A percentile compares a stretch with the other conserved stretches of the same genome.
Conservation (phyloP, 495 filamentous ascomycete genomes). For the Choiromyces venosus region DNA sequence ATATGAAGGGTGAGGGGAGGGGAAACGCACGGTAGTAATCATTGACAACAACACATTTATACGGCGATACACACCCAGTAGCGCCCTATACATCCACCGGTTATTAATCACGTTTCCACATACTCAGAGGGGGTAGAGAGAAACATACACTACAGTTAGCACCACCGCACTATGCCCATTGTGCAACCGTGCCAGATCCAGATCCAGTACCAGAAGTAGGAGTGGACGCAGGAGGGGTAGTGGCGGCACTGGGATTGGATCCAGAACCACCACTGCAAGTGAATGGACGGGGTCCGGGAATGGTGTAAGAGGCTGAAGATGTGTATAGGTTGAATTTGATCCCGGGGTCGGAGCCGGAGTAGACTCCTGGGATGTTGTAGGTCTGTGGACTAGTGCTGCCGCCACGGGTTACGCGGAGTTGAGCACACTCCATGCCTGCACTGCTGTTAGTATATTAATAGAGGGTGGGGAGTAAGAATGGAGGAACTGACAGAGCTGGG, state of each 20-base stretch:
- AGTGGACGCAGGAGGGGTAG: slow-evolving; percentile 5
- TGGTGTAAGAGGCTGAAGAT: slow-evolving; percentile 43
- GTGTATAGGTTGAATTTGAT: slow-evolving; percentile 53
- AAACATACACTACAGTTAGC: slow-evolving; percentile 18
- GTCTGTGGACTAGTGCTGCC: slow-evolving; percentile 43
- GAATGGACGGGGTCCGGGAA: slow-evolving; percentile 46
- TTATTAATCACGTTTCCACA: no score
- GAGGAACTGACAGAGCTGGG: no score
- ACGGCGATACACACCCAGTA: slow-evolving; percentile 28
- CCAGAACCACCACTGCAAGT: slow-evolving; percentile 29
- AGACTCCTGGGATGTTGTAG: slow-evolving; percentile 48
- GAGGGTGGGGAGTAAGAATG: not conserved
- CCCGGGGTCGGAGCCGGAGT: slow-evolving; percentile 50
- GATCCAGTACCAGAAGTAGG: slow-evolving; percentile 3
- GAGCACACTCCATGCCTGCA: slow-evolving; percentile 51
- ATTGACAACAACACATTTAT: slow-evolving; percentile 30
- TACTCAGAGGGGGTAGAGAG: no score
- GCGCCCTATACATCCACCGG: no score
- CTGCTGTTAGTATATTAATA: slow-evolving; percentile 34
- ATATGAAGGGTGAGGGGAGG: no score
- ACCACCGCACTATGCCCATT: slow-evolving; percentile 36
- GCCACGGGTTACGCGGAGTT: slow-evolving; percentile 47
- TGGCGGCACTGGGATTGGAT: not conserved
- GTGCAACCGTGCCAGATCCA: slow-evolving; percentile 15
- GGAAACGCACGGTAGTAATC: slow-evolving; percentile 40